Percentiles rank a stretch among this genome's conserved stretches.
Evolutionary conservation across 768 basidiomycete species (phyloP).

Genomic region (Mycena amicta): DNA sequence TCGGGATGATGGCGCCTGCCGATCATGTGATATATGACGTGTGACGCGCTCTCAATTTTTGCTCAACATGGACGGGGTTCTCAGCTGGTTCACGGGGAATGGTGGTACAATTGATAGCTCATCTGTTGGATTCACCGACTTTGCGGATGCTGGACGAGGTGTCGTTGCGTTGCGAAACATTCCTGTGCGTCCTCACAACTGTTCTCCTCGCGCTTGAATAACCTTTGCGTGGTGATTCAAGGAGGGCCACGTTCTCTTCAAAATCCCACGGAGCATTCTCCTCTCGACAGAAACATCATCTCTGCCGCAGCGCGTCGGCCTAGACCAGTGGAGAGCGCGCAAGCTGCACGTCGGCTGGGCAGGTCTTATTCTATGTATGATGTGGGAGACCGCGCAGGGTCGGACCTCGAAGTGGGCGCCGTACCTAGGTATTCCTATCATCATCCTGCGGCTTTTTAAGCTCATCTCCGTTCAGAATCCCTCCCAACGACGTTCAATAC

Average conservation of each 20-base stretch:
- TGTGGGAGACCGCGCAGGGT: conserved; percentile 86
- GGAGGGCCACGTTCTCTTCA: conserved; percentile 79
- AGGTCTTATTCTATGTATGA: conserved; percentile 89
- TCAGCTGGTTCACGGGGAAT: conserved; percentile 61
- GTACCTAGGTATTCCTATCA: conserved; percentile 78
- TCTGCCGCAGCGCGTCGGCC: conserved; percentile 62
- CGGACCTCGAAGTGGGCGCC: conserved; percentile 64
- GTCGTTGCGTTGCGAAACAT: conserved; percentile 75
- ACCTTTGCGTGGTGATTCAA: too few relatives aligned
- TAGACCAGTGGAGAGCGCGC: conserved; percentile 62
- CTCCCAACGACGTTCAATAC: conserved; percentile 80
- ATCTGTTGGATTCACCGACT: conserved; percentile 46
- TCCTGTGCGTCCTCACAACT: too few relatives aligned
- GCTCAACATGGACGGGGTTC: conserved; percentile 20
- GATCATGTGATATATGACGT: neutral
- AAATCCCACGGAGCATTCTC: conserved; percentile 75
- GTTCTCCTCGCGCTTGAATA: too few relatives aligned
- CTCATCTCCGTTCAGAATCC: too few relatives aligned
- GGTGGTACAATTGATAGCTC: conserved; percentile 52
- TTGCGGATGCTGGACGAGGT: conserved; percentile 70
- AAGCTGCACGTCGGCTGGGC: conserved; percentile 77
- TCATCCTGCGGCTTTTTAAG: too few relatives aligned
- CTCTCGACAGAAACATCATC: conserved; percentile 78
- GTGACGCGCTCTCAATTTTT: too few relatives aligned
- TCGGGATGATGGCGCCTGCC: neutral